Conservation (phyloP, 1,284 basidiomycete genomes). For the Taiwanofungus camphoratus region DNA sequence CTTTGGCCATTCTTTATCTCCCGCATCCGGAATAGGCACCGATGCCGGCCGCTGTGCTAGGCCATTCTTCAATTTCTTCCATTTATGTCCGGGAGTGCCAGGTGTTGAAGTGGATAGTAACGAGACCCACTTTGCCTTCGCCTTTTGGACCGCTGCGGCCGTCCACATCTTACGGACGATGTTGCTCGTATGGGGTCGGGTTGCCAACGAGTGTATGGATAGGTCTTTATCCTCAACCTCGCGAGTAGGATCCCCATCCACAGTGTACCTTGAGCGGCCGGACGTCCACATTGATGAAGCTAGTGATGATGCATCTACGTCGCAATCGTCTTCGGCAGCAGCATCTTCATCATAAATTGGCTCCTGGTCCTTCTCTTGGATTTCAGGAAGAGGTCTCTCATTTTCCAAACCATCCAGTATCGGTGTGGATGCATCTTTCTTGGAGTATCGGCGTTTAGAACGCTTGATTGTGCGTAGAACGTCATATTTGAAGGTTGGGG, state of each 20-base stretch:
- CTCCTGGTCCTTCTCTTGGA: constrained; percentile 32
- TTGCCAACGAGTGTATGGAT: constrained; percentile 14
- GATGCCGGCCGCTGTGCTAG: neutral
- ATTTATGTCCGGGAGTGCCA: too few relatives aligned
- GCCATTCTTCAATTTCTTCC: neutral
- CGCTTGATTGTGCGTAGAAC: constrained; percentile 53
- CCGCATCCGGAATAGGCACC: too few relatives aligned
- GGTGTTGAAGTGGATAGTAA: constrained; percentile 1
- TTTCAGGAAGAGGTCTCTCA: constrained; percentile 30
- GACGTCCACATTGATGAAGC: constrained; percentile 50
- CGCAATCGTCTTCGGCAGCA: constrained; percentile 35
- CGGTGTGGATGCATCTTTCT: constrained; percentile 20
- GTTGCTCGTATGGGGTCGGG: constrained; percentile 17
- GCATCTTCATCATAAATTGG: constrained; percentile 26
- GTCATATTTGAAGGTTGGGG: constrained; percentile 84
- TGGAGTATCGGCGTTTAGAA: constrained; percentile 28
- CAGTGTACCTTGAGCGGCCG: constrained; percentile 38
- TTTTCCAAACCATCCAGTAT: constrained; percentile 28
- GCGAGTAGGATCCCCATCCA: constrained; percentile 31
- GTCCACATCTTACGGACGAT: constrained; percentile 34
- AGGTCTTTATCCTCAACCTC: constrained; percentile 39
- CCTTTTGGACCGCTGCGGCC: constrained; percentile 45
- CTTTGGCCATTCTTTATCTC: neutral
- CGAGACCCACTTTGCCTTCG: constrained; percentile 51
- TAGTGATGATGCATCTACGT: constrained; percentile 43